phyloP scores from a whole-genome alignment of 148 eudicot genomes.

The Fagopyrum esculentum region DNA sequence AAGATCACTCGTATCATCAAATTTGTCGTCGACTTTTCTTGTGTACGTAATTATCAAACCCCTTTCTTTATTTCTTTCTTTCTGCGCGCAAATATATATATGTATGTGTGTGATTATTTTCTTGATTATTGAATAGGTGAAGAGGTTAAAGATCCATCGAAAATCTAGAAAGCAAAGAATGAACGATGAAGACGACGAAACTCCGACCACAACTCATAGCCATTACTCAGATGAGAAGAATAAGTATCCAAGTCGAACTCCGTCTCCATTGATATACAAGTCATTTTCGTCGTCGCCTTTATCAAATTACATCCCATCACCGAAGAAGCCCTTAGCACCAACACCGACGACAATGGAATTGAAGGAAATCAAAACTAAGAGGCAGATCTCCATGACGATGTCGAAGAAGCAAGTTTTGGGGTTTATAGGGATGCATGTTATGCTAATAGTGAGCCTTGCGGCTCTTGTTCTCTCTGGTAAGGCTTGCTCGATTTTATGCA shows the following conservation, averaged over 20 bases:
- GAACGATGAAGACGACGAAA: background rate
- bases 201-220: background rate
- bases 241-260: no score
- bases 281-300: background rate
- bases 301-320: no score
- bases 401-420: background rate
- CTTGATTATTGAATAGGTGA: background rate
- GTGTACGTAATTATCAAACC: background rate
- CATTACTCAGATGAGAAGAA: background rate
- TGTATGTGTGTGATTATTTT: background rate
- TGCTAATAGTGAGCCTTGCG: constrained; percentile 10
- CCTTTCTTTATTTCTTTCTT: background rate
- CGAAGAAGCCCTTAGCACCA: background rate
- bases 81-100: no score
- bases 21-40: background rate
- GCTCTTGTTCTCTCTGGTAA: constrained; percentile 14
- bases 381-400: no score
- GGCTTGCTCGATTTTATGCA: constrained; percentile 18
- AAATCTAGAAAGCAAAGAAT: constrained; percentile 2
- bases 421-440: background rate
- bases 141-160: background rate
- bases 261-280: background rate
- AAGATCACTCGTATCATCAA: background rate
- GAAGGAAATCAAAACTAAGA: no score
- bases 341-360: background rate